Evolutionary conservation across 148 eudicot species (phyloP).

Genomic region (Rhododendron simsii): DNA sequence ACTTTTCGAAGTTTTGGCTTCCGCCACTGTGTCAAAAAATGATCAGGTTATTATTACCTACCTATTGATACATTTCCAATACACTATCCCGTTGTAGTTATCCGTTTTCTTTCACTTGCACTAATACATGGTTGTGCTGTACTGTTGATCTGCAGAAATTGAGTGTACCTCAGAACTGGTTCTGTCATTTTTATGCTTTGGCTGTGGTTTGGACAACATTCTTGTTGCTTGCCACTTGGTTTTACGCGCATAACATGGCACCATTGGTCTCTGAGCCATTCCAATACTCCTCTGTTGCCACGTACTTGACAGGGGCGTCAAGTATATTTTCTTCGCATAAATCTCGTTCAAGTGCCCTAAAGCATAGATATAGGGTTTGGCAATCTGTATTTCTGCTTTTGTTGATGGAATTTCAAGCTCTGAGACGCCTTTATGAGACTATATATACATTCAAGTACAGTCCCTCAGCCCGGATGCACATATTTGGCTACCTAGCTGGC

Average conservation of each 20-base stretch:
- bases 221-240: slow-evolving; percentile 62
- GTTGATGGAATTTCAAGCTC: slow-evolving; percentile 76
- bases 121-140: neutral
- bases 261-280: slow-evolving; percentile 44
- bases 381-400: slow-evolving; percentile 70
- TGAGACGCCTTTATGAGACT: slow-evolving; percentile 74
- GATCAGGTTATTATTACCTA: neutral
- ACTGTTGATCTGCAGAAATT: slow-evolving; percentile 51
- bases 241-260: slow-evolving; percentile 53
- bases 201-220: slow-evolving; percentile 69
- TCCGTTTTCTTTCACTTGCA: neutral
- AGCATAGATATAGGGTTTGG: slow-evolving; percentile 45
- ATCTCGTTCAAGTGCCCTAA: slow-evolving; percentile 24
- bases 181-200: slow-evolving; percentile 75
- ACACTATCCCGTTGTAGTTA: neutral
- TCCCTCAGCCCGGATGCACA: slow-evolving; percentile 76
- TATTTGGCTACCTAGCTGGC: slow-evolving; percentile 71
- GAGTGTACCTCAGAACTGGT: slow-evolving; percentile 73
- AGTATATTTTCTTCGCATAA: slow-evolving; percentile 35
- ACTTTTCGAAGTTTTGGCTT: neutral
- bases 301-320: slow-evolving; percentile 66
- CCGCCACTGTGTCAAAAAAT: neutral
- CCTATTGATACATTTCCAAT: neutral
- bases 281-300: slow-evolving; percentile 48
- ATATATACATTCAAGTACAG: slow-evolving; percentile 71